Percentiles rank a stretch among this genome's conserved stretches.
These are phyloP conservation scores for Butyriboletus appendiculatus DNA, from an alignment of 1,284 basidiomycete species.

Conservation along the genomic window DNA sequence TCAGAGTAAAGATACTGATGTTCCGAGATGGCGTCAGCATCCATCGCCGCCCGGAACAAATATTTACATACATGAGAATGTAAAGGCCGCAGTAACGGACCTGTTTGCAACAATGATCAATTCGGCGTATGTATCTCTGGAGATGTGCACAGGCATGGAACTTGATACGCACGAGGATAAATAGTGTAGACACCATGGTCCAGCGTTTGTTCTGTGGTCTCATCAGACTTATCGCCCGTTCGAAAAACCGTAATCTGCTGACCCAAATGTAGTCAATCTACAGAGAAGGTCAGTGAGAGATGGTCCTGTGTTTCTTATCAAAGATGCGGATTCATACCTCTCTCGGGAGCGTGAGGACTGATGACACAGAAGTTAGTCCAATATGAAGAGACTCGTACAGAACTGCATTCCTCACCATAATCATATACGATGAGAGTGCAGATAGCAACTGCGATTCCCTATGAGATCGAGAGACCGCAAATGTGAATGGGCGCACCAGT, in stretches of 20 bases:
- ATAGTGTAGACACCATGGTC: slow-evolving; percentile 9
- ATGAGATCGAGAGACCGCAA: neutral
- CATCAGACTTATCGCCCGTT: neutral
- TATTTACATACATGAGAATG: slow-evolving; percentile 2
- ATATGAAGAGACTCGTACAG: neutral
- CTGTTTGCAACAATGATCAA: neutral
- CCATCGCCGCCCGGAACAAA: neutral
- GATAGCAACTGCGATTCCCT: neutral
- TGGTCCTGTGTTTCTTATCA: neutral
- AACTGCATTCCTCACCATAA: slow-evolving; percentile 5
- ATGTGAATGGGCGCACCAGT: neutral
- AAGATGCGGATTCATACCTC: slow-evolving; percentile 2
- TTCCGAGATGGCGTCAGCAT: neutral
- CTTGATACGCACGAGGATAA: slow-evolving; percentile 6
- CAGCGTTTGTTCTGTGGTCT: slow-evolving; percentile 11
- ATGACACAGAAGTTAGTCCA: neutral
- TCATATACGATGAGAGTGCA: slow-evolving; percentile 8
- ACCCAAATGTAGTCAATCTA: slow-evolving; percentile 21
- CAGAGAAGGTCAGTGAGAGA: neutral
- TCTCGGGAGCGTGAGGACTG: slow-evolving; percentile 12
- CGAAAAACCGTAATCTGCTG: neutral
- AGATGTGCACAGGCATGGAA: neutral
- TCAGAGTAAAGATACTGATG: neutral
- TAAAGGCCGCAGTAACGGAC: slow-evolving; percentile 14
- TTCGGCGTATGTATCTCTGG: neutral